phyloP scores from a whole-genome alignment of 495 filamentous ascomycete genomes.

The Trichoderma virens region DNA sequence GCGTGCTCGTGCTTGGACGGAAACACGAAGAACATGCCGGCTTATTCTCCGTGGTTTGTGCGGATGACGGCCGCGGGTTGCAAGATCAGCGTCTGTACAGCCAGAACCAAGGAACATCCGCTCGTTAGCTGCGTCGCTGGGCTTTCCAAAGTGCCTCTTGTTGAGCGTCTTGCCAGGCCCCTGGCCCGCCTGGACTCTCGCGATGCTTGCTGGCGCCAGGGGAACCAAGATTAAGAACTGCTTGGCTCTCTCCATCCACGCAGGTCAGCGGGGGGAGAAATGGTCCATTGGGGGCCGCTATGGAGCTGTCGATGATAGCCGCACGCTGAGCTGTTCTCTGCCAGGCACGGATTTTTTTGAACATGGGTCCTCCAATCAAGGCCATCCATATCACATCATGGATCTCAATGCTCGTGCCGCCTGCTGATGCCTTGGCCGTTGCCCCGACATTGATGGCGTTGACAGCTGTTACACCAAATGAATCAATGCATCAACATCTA shows the following conservation, averaged over 20 bases:
- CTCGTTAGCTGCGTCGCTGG: not conserved
- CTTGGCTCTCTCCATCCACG: not conserved
- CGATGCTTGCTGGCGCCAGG: not conserved
- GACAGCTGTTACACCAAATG: too few species aligned
- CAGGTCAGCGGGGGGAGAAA: not conserved
- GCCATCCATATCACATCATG: too few species aligned
- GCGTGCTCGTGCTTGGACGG: not conserved
- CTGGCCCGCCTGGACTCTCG: not conserved
- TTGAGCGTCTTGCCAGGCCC: not conserved
- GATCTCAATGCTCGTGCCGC: too few species aligned
- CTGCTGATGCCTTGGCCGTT: too few species aligned
- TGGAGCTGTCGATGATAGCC: not conserved
- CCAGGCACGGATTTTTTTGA: too few species aligned
- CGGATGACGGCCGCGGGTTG: not conserved
- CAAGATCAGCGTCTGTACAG: not conserved
- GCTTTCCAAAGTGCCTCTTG: not conserved
- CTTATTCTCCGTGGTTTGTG: not conserved
- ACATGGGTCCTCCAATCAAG: too few species aligned
- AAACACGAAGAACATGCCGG: not conserved
- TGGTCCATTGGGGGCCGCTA: not conserved
- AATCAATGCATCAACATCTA: too few species aligned
- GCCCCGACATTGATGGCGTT: too few species aligned
- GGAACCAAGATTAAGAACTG: not conserved
- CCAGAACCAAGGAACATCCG: not conserved
- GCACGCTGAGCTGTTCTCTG: too few species aligned